Percentiles rank a stretch among this genome's conserved stretches.
Evolutionary conservation across 2,329 filamentous ascomycete genomes (phyloP).

Genomic region (Fusarium piperis): DNA sequence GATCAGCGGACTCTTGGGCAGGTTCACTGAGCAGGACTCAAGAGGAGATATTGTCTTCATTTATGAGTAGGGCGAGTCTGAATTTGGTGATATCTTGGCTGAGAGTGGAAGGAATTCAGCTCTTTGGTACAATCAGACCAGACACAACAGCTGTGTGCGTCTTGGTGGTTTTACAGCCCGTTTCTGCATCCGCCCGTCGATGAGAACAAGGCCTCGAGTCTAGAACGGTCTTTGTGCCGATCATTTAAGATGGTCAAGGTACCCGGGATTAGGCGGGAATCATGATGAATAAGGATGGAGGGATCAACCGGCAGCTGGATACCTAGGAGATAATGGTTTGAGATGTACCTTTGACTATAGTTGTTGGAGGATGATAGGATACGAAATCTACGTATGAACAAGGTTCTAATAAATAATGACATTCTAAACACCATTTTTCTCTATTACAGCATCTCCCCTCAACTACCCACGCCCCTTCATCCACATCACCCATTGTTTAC

Average conservation of each 20-base stretch:
- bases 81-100: neutral
- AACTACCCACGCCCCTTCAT: neutral
- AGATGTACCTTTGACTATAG: neutral
- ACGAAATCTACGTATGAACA: neutral
- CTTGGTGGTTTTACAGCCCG: neutral
- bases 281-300: neutral
- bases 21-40: neutral
- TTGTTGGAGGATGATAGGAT: neutral
- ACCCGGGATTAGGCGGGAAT: neutral
- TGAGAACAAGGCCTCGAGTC: neutral
- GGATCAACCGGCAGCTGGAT: neutral
- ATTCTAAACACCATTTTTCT: neutral
- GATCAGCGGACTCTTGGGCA: slow-evolving; percentile 4
- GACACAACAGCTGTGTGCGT: neutral
- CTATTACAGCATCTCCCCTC: neutral
- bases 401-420: neutral
- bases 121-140: neutral
- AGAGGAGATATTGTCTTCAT: neutral
- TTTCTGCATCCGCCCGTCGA: neutral
- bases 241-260: neutral
- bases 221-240: slow-evolving; percentile 1
- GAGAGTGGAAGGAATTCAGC: no score
- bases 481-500: neutral
- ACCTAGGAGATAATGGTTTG: neutral
- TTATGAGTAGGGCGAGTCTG: neutral